Percentiles rank a stretch among this genome's conserved stretches.
These are phyloP conservation scores for Kingdonia uniflora DNA, from an alignment of 164 flowering plant genomes.

Conservation along the genomic window DNA sequence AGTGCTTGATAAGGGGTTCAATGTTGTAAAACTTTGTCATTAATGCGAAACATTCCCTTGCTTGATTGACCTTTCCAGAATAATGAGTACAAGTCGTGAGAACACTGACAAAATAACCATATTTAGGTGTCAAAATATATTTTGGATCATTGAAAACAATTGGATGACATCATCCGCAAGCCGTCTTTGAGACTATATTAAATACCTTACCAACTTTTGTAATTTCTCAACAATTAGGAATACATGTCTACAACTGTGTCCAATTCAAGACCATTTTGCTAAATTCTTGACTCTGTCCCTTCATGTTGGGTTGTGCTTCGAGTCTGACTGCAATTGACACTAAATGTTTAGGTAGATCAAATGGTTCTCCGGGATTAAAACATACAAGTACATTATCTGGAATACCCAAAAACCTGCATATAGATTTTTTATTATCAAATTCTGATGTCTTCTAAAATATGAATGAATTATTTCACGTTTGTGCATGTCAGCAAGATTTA, in stretches of 20 bases:
- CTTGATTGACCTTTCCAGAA: slow-evolving; percentile 44
- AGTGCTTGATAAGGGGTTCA: slow-evolving; percentile 55
- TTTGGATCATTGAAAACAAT: slow-evolving; percentile 39
- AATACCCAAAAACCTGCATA: no score
- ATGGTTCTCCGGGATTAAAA: no score
- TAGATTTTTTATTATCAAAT: no score
- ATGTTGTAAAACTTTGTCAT: slow-evolving; percentile 43
- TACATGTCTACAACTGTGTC: slow-evolving; percentile 75
- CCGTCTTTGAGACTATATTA: slow-evolving; percentile 22
- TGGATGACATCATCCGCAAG: slow-evolving; percentile 38
- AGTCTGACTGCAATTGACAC: no score
- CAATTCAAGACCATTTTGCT: slow-evolving; percentile 35
- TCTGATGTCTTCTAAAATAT: no score
- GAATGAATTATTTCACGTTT: no score
- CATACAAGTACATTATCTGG: no score
- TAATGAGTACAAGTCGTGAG: slow-evolving; percentile 69
- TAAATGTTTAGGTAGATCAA: no score
- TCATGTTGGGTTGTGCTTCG: no score
- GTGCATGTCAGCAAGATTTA: no score
- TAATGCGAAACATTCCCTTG: slow-evolving; percentile 29
- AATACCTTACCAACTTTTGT: slow-evolving; percentile 43
- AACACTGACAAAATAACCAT: slow-evolving; percentile 52
- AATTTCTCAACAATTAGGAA: slow-evolving; percentile 58
- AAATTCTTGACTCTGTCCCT: no score
- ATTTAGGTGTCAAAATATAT: slow-evolving; percentile 37